These are phyloP conservation scores for Talaromyces sp. DNA, from an alignment of 2,329 filamentous ascomycete species.

Conservation along the genomic window DNA sequence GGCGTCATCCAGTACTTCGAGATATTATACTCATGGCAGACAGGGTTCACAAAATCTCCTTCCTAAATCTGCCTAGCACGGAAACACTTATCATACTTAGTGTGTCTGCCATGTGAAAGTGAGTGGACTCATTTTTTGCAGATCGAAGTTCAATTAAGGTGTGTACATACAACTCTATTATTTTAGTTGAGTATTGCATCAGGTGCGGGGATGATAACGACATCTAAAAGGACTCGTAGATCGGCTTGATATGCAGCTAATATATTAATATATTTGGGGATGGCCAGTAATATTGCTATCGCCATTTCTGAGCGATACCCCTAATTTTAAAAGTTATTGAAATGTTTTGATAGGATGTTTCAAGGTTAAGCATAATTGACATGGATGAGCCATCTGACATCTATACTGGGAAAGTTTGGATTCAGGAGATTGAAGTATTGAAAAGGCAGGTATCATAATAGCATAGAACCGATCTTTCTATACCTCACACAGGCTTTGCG, in stretches of 20 bases:
- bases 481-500: too few relatives aligned
- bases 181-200: not conserved
- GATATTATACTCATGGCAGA: not conserved
- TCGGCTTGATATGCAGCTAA: not conserved
- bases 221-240: not conserved
- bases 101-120: not conserved
- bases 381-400: too few relatives aligned
- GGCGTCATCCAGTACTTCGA: not conserved
- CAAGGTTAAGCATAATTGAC: not conserved
- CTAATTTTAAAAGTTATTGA: too few relatives aligned
- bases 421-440: too few relatives aligned
- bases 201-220: constrained; percentile 10
- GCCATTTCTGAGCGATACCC: not conserved
- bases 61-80: not conserved
- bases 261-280: not conserved
- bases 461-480: too few relatives aligned
- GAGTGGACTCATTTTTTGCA: not conserved
- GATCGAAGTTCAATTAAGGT: not conserved
- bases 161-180: not conserved
- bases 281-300: not conserved
- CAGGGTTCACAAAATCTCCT: not conserved
- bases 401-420: too few relatives aligned
- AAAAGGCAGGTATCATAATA: too few relatives aligned
- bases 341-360: not conserved
- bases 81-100: not conserved